Conservation (phyloP, 257 asterid species). For the Marsdenia floribunda region DNA sequence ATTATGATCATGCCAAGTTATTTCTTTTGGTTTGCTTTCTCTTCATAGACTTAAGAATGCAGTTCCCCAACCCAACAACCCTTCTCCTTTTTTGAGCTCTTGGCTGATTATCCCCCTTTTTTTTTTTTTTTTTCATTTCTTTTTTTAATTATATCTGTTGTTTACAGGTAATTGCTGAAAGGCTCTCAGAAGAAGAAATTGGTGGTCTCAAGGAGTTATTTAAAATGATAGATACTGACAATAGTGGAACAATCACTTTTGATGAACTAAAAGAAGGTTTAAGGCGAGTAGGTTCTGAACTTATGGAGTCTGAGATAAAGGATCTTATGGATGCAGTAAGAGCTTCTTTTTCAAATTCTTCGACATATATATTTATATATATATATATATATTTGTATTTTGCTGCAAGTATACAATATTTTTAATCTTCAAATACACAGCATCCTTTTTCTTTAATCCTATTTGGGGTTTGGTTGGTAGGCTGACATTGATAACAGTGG, state of each 20-base stretch:
- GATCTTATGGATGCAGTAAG: conserved; percentile 87
- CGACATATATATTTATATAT: neutral
- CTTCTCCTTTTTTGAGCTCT: neutral
- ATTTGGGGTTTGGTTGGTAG: conserved; percentile 32
- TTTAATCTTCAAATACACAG: neutral
- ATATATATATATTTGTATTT: no score
- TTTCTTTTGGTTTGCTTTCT: neutral
- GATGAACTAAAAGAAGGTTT: conserved; percentile 93
- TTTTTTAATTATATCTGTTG: conserved; percentile 9
- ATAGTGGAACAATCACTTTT: conserved; percentile 84
- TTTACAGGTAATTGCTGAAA: conserved; percentile 82
- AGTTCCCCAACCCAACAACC: no score
- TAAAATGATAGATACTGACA: conserved; percentile 88
- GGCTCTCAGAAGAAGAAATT: conserved; percentile 89
- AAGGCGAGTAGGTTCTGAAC: conserved; percentile 79
- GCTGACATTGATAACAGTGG: conserved; percentile 94
- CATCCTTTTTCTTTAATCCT: neutral
- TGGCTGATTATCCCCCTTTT: neutral
- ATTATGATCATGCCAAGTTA: neutral
- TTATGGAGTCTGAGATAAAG: conserved; percentile 92
- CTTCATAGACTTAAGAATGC: no score
- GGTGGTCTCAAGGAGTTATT: conserved; percentile 88
- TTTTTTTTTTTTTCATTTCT: neutral
- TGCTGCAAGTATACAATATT: neutral
- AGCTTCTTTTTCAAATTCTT: conserved; percentile 5